Conservation (phyloP, 176 grass and related monocot species). For the Secale cereale region DNA sequence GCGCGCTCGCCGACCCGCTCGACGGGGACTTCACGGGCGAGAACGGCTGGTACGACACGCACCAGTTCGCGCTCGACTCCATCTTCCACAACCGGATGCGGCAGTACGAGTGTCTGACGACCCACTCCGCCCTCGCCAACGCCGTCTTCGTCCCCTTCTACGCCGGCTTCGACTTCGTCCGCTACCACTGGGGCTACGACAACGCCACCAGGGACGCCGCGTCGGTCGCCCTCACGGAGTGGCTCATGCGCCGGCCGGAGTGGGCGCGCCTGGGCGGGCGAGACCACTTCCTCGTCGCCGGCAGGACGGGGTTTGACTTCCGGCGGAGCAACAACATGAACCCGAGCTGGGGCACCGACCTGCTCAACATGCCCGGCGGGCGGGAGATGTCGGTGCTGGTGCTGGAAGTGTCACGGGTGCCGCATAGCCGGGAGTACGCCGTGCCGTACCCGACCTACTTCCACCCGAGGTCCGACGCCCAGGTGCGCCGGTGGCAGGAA, state of each 20-base stretch:
- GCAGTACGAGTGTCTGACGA: conserved; percentile 69
- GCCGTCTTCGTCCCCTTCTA: conserved; percentile 78
- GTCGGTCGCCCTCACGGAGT: conserved; percentile 15
- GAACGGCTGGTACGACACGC: conserved; percentile 63
- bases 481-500: conserved; percentile 58
- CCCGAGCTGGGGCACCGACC: conserved; percentile 50
- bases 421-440: conserved; percentile 28
- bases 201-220: conserved; percentile 35
- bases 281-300: conserved; percentile 63
- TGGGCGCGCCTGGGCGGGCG: conserved; percentile 38
- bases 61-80: conserved; percentile 55
- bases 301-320: conserved; percentile 65
- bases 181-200: conserved; percentile 69
- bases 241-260: conserved; percentile 34
- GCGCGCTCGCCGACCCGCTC: conserved; percentile 25
- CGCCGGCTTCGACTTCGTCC: conserved; percentile 64
- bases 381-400: conserved; percentile 62
- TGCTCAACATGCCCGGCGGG: conserved; percentile 38
- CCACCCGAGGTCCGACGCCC: conserved; percentile 55
- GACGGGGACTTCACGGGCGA: conserved; percentile 39
- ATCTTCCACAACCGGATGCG: conserved; percentile 81
- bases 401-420: conserved; percentile 42
- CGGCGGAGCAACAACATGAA: conserved; percentile 32
- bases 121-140: conserved; percentile 38
- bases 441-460: conserved; percentile 82